A percentile compares a stretch with the other conserved stretches of the same genome.
Evolutionary conservation across 1,284 basidiomycete genomes (phyloP).

Genomic region (Volvariella surrecta): DNA sequence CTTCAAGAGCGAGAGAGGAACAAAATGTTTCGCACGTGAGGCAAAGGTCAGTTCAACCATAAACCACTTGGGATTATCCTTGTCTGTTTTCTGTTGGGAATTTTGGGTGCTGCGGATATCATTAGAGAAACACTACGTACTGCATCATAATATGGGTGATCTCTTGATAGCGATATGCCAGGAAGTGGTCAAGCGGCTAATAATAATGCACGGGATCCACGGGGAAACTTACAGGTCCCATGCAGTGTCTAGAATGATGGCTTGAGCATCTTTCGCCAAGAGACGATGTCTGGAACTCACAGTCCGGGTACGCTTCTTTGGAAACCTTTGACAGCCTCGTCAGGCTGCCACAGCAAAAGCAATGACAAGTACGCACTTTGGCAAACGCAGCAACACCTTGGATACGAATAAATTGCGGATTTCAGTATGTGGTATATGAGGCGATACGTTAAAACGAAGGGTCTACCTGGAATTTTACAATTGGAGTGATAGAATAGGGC

Average conservation of each 20-base stretch:
- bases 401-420: slow-evolving; percentile 9
- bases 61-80: slow-evolving; percentile 81
- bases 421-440: not conserved
- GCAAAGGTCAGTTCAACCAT: slow-evolving; percentile 82
- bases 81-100: slow-evolving; percentile 57
- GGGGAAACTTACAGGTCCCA: slow-evolving; percentile 66
- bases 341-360: slow-evolving; percentile 1
- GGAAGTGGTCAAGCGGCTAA: not conserved
- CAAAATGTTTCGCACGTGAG: slow-evolving; percentile 62
- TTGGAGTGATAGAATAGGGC: slow-evolving; percentile 89
- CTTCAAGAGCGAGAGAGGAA: slow-evolving; percentile 75
- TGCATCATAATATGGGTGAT: slow-evolving; percentile 85
- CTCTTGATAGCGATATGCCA: slow-evolving; percentile 13
- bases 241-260: slow-evolving; percentile 59
- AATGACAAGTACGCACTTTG: slow-evolving; percentile 39
- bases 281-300: slow-evolving; percentile 37
- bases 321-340: slow-evolving; percentile 41
- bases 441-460: not conserved
- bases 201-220: slow-evolving; percentile 3
- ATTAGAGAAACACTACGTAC: slow-evolving; percentile 27
- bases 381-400: slow-evolving; percentile 81
- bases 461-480: slow-evolving; percentile 76
- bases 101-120: not conserved
- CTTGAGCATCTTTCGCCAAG: slow-evolving; percentile 11
- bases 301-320: slow-evolving; percentile 84